These are phyloP conservation scores for Noccaea bulbosa DNA, from an alignment of 345 rosid species.

Conservation along the genomic window DNA sequence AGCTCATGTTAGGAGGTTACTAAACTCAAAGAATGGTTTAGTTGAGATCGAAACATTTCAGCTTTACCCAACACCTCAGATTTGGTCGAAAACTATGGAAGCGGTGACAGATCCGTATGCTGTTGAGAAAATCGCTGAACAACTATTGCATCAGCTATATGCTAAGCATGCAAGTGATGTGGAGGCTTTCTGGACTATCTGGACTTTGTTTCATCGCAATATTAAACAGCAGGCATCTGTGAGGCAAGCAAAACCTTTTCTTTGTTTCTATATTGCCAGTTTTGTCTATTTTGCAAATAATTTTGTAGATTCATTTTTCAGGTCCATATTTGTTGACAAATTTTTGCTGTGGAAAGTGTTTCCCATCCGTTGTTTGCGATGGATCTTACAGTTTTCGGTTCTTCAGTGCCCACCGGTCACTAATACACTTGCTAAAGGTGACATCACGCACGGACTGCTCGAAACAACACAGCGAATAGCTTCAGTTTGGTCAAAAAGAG, in stretches of 20 bases:
- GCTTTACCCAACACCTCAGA: conserved; percentile 51
- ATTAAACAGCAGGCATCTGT: conserved; percentile 56
- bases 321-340: conserved; percentile 83
- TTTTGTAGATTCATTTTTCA: conserved; percentile 44
- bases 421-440: conserved; percentile 51
- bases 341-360: conserved; percentile 95
- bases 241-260: conserved; percentile 55
- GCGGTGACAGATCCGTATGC: conserved; percentile 75
- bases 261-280: neutral
- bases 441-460: conserved; percentile 49
- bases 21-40: conserved; percentile 51
- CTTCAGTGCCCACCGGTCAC: conserved; percentile 67
- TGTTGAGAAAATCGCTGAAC: conserved; percentile 79
- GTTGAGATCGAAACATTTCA: conserved; percentile 48
- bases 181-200: conserved; percentile 88
- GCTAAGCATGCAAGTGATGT: conserved; percentile 58
- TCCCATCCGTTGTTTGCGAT: conserved; percentile 81
- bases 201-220: conserved; percentile 65
- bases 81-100: conserved; percentile 75
- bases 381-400: conserved; percentile 90
- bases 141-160: conserved; percentile 75
- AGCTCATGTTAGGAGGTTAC: conserved; percentile 56
- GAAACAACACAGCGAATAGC: conserved; percentile 64
- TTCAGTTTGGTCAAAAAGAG: conserved; percentile 77
- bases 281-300: conserved; percentile 28